Evolutionary conservation across 495 filamentous ascomycete genomes (phyloP).

Genomic region (Tuber microsphaerosporum): DNA sequence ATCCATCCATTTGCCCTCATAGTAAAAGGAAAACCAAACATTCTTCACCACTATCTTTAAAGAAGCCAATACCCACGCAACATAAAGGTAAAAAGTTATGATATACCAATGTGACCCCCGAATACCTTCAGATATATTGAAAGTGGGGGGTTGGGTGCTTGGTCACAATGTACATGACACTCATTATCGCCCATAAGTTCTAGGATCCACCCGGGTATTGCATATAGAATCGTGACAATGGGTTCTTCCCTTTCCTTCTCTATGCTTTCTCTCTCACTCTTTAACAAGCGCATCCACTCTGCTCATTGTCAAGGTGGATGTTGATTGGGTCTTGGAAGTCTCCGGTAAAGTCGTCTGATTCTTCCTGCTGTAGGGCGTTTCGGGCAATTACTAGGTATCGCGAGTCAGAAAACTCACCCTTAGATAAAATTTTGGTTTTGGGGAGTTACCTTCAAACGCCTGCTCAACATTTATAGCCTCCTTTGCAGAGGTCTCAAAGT

Average conservation of each 20-base stretch:
- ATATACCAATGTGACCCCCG: not conserved
- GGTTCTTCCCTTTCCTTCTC: constrained; percentile 13
- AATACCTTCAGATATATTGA: not conserved
- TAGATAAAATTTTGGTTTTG: constrained; percentile 3
- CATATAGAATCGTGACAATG: constrained; percentile 1
- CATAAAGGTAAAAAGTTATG: constrained; percentile 1
- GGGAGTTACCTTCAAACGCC: constrained; percentile 77
- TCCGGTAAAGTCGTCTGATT: constrained; percentile 82
- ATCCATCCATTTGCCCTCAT: constrained; percentile 1
- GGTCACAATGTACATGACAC: not conserved
- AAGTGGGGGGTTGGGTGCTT: not conserved
- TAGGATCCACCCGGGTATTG: not conserved
- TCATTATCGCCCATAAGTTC: not conserved
- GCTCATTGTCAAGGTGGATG: constrained; percentile 85
- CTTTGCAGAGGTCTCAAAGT: constrained; percentile 98
- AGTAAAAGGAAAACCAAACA: constrained; percentile 8
- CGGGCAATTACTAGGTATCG: constrained; percentile 73
- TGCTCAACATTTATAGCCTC: constrained; percentile 97
- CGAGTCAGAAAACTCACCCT: constrained; percentile 9
- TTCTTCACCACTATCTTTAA: not conserved
- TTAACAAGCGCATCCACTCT: constrained; percentile 85
- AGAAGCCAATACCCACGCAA: constrained; percentile 7
- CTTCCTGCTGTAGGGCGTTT: constrained; percentile 91
- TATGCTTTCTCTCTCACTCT: constrained; percentile 29
- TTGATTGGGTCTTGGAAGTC: constrained; percentile 97